A percentile compares a stretch with the other conserved stretches of the same genome.
These are phyloP conservation scores for Pontederia paniculata DNA, from an alignment of 176 grass and related monocot species.

Conservation along the genomic window DNA sequence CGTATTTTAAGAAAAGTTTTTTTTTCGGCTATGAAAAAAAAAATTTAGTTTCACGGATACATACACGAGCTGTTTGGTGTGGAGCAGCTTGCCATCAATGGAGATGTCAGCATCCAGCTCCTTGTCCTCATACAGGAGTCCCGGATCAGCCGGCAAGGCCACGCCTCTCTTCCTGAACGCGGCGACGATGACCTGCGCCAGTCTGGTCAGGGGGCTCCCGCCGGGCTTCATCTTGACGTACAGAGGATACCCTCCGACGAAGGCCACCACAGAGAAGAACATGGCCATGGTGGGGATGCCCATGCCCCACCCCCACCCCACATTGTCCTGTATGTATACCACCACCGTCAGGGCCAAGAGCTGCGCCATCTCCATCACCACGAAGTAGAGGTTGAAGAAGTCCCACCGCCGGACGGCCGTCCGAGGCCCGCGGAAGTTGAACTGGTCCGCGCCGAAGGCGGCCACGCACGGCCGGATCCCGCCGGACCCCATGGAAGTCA, in stretches of 20 bases:
- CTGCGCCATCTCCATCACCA: slow-evolving; percentile 9
- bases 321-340: slow-evolving; percentile 21
- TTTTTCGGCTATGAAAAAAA: no score
- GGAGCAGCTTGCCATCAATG: slow-evolving; percentile 7
- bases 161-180: slow-evolving; percentile 12
- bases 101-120: slow-evolving; percentile 6
- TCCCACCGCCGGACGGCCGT: slow-evolving; percentile 20
- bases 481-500: slow-evolving; percentile 41
- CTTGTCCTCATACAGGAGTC: slow-evolving; percentile 1
- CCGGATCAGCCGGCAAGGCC: not conserved
- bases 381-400: slow-evolving; percentile 59
- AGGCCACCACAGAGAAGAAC: slow-evolving; percentile 13
- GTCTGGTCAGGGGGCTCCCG: slow-evolving; percentile 11
- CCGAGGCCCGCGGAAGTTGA: slow-evolving; percentile 23
- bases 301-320: slow-evolving; percentile 17
- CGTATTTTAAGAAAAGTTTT: no score
- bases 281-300: slow-evolving; percentile 13
- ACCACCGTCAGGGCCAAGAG: slow-evolving; percentile 10
- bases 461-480: slow-evolving; percentile 74
- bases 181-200: slow-evolving; percentile 3
- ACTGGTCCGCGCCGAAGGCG: slow-evolving; percentile 82
- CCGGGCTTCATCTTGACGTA: slow-evolving; percentile 14
- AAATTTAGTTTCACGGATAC: not conserved
- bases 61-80: slow-evolving; percentile 11
- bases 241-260: slow-evolving; percentile 9